Evolutionary conservation across 2,329 filamentous ascomycete species (phyloP), one percentile per base, ranked within the genome.

Genomic region (Trichothecium sympodiale): DNA sequence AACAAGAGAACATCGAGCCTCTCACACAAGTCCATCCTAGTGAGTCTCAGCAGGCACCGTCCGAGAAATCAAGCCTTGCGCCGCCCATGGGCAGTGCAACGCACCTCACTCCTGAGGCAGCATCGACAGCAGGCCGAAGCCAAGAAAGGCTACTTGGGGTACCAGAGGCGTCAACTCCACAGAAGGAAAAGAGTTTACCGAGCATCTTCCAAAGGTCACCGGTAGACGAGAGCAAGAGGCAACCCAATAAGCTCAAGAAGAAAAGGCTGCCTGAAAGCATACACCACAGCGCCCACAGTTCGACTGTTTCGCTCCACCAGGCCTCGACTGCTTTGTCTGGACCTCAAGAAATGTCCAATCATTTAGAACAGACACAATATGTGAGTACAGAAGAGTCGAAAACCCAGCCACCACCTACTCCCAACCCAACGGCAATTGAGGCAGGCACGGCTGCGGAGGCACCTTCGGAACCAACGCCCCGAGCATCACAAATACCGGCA

Each of bases 231-330:
- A 79, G 79, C 42, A 78, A 72, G 47, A 74, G 83, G 31, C 81
- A 80, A 52, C 85, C 87, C 0, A 95, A 94, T 51, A 94, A 95
- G 58, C 64, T 98, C 35, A 83, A 81, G 56, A 96, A 96, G 66
- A 94, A 85, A 58, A 71, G 79, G 43, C 65, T 83, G 37, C 80
- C 83, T 0, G 80, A 77, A 29, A 85, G 83, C 50, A 61, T 82
- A 16, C 88, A 86, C 46, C 80, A 80, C 15, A 95, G 89, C 53
- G 88, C 89, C 0, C 87, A 94, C 44, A 95, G 88, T 52, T 96
- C 91, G 13, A 82, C 75, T 6, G 75, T 83, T 13, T 95, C 88
- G 7, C 64, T 94, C 13, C 55, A 62, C 8, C 36, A 30, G 17
- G 28, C 14, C 8, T 10, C 33, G 2, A 13, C 20, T 29, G 55